phyloP scores from a whole-genome alignment of 1,139 yeast genomes.

The Hyphopichia pseudoburtonii region DNA sequence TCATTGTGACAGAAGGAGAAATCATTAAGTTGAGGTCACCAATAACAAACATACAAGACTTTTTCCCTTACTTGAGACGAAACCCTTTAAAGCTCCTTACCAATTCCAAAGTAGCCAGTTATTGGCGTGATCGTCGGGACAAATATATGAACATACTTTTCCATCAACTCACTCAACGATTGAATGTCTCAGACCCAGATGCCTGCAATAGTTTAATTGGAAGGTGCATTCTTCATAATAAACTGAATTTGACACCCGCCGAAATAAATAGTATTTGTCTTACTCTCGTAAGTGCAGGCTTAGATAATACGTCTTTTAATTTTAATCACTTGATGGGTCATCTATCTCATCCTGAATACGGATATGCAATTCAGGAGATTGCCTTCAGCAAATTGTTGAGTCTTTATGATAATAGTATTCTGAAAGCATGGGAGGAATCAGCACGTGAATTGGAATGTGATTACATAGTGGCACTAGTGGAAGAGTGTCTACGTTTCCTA shows the following conservation, averaged over 20 bases:
- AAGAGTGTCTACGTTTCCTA: slow-evolving; percentile 62
- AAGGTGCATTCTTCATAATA: slow-evolving; percentile 23
- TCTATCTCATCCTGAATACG: slow-evolving; percentile 48
- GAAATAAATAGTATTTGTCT: slow-evolving; percentile 66
- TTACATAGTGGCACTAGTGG: slow-evolving; percentile 56
- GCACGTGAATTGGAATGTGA: slow-evolving; percentile 36
- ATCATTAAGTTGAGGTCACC: slow-evolving; percentile 67
- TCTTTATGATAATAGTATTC: slow-evolving; percentile 25
- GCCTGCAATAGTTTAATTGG: slow-evolving; percentile 46
- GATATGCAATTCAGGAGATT: slow-evolving; percentile 42
- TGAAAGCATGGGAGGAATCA: slow-evolving; percentile 49
- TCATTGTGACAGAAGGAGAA: slow-evolving; percentile 61
- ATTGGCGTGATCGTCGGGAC: slow-evolving; percentile 50
- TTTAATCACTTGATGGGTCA: slow-evolving; percentile 63
- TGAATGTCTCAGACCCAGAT: slow-evolving; percentile 9
- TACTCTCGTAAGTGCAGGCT: slow-evolving; percentile 78
- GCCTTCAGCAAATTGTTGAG: slow-evolving; percentile 37
- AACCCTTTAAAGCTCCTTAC: slow-evolving; percentile 22
- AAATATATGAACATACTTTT: slow-evolving; percentile 50
- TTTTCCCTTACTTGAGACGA: slow-evolving; percentile 51
- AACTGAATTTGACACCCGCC: slow-evolving; percentile 20
- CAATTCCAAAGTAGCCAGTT: slow-evolving; percentile 28
- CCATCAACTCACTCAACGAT: slow-evolving; percentile 20
- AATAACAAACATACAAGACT: slow-evolving; percentile 61
- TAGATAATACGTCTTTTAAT: slow-evolving; percentile 70